Conservation (phyloP, 805 yeast species). For the Candida wancherniae region DNA sequence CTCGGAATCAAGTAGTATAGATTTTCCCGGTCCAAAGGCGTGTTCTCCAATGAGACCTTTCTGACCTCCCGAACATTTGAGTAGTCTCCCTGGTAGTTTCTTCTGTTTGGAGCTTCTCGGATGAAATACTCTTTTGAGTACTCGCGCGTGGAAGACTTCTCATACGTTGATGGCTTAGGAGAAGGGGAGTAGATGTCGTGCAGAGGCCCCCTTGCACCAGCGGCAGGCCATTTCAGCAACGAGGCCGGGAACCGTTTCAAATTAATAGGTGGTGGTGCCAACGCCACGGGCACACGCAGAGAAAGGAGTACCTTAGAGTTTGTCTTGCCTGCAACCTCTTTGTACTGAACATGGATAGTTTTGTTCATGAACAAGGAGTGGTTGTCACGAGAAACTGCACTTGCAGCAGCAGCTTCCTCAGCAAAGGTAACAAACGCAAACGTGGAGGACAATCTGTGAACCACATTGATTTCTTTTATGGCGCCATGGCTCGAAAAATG, state of each 20-base stretch:
- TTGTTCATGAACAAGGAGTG: slow-evolving; percentile 68
- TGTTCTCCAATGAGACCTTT: slow-evolving; percentile 4
- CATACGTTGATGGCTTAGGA: slow-evolving; percentile 5
- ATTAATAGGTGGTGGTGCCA: slow-evolving; percentile 83
- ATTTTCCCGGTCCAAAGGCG: slow-evolving; percentile 9
- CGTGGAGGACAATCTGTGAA: slow-evolving; percentile 43
- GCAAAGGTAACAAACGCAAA: slow-evolving; percentile 73
- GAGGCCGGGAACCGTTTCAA: slow-evolving; percentile 23
- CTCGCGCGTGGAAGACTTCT: slow-evolving; percentile 8
- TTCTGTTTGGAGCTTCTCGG: slow-evolving; percentile 7
- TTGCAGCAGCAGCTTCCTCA: slow-evolving; percentile 70
- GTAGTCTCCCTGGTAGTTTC: slow-evolving; percentile 5
- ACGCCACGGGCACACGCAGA: slow-evolving; percentile 23
- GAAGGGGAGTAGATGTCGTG: slow-evolving; percentile 33
- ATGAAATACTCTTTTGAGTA: slow-evolving; percentile 10
- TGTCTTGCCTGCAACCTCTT: slow-evolving; percentile 43
- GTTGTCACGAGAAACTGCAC: slow-evolving; percentile 82
- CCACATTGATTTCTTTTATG: slow-evolving; percentile 52
- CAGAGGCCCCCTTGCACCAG: slow-evolving; percentile 6
- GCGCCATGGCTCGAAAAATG: slow-evolving; percentile 68
- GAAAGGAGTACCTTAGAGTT: slow-evolving; percentile 25
- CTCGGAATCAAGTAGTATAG: slow-evolving; percentile 14
- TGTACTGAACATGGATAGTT: slow-evolving; percentile 82
- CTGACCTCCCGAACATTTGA: slow-evolving; percentile 9
- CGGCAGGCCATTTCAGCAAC: slow-evolving; percentile 8